Evolutionary conservation across 148 eudicot genomes (phyloP).

Genomic region (Cornus kousa): DNA sequence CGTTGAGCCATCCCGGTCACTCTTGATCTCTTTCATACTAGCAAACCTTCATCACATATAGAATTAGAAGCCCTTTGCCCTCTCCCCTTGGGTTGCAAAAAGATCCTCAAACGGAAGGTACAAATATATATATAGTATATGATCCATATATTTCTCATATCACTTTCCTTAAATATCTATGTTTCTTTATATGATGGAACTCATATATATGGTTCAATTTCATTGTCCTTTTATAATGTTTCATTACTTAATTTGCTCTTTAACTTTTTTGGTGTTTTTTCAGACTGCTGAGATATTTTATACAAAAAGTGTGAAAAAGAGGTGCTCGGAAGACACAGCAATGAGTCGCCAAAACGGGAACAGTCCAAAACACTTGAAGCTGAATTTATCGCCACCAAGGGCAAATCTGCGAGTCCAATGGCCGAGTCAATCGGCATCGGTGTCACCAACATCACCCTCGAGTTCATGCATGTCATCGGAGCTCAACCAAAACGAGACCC

Average conservation of each 20-base stretch:
- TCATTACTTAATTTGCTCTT: not conserved
- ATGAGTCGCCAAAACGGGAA: constrained; percentile 44
- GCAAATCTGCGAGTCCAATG: constrained; percentile 21
- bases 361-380: constrained; percentile 50
- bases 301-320: constrained; percentile 10
- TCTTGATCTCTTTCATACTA: constrained; percentile 2
- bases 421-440: constrained; percentile 41
- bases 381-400: constrained; percentile 64
- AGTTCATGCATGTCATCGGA: constrained; percentile 73
- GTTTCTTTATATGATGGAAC: not conserved
- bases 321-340: constrained; percentile 7
- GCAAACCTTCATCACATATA: not conserved
- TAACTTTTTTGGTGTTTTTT: not conserved
- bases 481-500: constrained; percentile 23
- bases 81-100: not conserved
- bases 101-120: constrained; percentile 13
- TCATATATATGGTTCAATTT: not conserved
- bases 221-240: not conserved
- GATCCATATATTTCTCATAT: not conserved
- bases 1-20: not conserved
- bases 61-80: not conserved
- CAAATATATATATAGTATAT: not conserved
- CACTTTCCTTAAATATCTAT: too few relatives aligned
- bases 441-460: constrained; percentile 47
- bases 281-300: not conserved